phyloP scores from a whole-genome alignment of 202 grass and related monocot species.

The Eragrostis tef region DNA sequence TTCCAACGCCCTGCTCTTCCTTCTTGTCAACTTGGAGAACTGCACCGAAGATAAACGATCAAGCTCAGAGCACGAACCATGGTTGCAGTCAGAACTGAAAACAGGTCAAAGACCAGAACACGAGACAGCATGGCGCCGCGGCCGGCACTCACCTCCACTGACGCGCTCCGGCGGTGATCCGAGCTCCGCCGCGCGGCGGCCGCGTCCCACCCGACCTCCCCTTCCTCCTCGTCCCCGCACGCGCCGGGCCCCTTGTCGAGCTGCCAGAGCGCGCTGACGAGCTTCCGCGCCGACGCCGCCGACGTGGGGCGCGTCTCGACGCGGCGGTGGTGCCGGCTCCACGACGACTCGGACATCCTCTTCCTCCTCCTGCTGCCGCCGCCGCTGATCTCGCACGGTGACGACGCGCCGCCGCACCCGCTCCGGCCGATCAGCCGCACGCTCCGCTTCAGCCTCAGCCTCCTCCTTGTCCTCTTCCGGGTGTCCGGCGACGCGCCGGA shows the following conservation, averaged over 20 bases:
- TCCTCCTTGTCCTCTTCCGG: constrained; percentile 33
- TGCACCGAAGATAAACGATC: background rate
- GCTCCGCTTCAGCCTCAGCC: constrained; percentile 50
- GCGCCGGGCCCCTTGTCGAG: constrained; percentile 38
- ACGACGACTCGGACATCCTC: constrained; percentile 57
- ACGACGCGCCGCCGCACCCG: constrained; percentile 27
- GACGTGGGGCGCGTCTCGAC: constrained; percentile 20
- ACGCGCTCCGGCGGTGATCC: constrained; percentile 46
- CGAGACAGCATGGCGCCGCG: too few relatives aligned
- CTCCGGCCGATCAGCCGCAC: constrained; percentile 43
- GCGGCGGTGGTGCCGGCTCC: constrained; percentile 16
- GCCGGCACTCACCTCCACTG: constrained; percentile 39
- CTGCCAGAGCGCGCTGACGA: constrained; percentile 70
- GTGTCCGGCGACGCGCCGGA: constrained; percentile 45
- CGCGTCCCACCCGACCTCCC: background rate
- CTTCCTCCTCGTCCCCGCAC: constrained; percentile 15
- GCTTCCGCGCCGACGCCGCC: constrained; percentile 70
- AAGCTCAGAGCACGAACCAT: background rate
- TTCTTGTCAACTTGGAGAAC: constrained; percentile 56
- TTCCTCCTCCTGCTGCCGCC: background rate
- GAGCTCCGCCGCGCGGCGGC: constrained; percentile 21
- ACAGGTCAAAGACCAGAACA: background rate
- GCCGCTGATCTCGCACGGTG: background rate
- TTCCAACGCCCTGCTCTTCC: constrained; percentile 48
- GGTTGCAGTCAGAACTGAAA: background rate